Conservation (phyloP, 352 stramenopile species). For the Phytophthora capsici region DNA sequence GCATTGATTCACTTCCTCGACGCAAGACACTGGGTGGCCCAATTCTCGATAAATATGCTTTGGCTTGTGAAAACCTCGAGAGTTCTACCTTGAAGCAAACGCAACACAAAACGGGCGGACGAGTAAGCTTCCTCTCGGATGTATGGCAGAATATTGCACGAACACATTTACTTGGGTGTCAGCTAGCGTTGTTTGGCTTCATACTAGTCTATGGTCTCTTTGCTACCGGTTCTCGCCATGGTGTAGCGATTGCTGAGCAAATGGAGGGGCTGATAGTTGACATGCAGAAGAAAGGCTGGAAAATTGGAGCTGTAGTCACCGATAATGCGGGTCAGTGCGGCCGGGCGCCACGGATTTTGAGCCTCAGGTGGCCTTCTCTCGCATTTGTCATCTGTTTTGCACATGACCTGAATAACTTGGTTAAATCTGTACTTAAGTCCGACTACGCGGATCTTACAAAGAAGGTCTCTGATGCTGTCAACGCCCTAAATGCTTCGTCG, state of each 20-base stretch:
- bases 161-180: conserved; percentile 7
- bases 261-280: conserved; percentile 10
- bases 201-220: conserved; percentile 2
- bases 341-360: conserved; percentile 10
- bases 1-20: background rate
- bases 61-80: background rate
- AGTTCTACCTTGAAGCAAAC: background rate
- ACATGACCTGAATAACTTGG: conserved; percentile 17
- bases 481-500: conserved; percentile 4
- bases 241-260: conserved; percentile 8
- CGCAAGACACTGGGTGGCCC: background rate
- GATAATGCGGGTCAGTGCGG: background rate
- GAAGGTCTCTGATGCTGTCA: conserved; percentile 13
- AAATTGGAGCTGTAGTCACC: background rate
- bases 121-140: conserved; percentile 19
- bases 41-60: conserved; percentile 3
- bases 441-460: conserved; percentile 4
- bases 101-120: background rate
- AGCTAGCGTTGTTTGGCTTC: conserved; percentile 3
- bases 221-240: background rate
- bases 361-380: conserved; percentile 14
- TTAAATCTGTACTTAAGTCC: conserved; percentile 11
- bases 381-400: conserved; percentile 11
- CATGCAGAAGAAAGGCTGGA: background rate
- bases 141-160: conserved; percentile 15